Percentiles rank a stretch among this genome's conserved stretches.
phyloP scores from a whole-genome alignment of 805 yeast species.

The Spathaspora sp. region DNA sequence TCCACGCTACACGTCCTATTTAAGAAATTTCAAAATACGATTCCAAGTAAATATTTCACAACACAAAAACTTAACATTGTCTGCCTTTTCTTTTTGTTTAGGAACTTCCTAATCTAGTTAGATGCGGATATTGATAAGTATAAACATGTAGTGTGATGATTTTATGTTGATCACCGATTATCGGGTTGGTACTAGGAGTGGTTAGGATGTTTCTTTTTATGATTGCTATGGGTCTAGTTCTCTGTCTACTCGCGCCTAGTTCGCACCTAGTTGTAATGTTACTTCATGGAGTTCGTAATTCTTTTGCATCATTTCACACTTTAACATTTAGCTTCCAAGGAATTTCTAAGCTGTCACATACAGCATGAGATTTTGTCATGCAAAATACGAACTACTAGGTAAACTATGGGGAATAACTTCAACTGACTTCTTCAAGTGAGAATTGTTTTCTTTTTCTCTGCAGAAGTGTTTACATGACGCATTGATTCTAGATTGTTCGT shows the following conservation, averaged over 20 bases:
- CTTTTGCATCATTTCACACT: too few species aligned
- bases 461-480: too few species aligned
- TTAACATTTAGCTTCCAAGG: too few species aligned
- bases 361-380: too few species aligned
- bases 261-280: too few species aligned
- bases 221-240: not conserved
- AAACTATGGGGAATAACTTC: too few species aligned
- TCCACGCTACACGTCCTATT: conserved; percentile 1
- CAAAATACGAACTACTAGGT: too few species aligned
- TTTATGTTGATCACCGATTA: not conserved
- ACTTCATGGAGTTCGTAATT: too few species aligned
- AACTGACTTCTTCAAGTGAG: too few species aligned
- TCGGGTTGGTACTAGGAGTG: not conserved
- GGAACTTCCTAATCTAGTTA: not conserved
- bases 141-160: not conserved
- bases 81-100: not conserved
- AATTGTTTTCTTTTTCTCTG: too few species aligned
- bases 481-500: too few species aligned
- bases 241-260: not conserved
- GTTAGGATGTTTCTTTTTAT: not conserved
- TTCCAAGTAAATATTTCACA: not conserved
- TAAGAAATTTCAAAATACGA: not conserved
- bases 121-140: not conserved
- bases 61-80: not conserved
- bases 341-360: too few species aligned